Percentiles rank a stretch among this genome's conserved stretches.
Evolutionary conservation across 495 filamentous ascomycete species (phyloP).

Genomic region (Pyrenopolyporus hunteri): DNA sequence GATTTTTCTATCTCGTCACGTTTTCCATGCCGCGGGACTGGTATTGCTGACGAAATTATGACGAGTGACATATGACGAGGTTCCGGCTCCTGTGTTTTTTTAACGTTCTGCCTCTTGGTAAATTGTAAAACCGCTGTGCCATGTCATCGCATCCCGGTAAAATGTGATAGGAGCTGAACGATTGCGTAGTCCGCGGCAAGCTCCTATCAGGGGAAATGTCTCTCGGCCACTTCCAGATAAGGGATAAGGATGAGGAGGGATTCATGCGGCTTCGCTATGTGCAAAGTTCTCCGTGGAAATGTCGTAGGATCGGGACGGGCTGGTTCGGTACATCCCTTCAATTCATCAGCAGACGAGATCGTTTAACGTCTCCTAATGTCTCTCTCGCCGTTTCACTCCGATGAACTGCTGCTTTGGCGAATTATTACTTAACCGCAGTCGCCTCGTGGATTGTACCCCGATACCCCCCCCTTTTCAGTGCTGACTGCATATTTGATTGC

Average conservation of each 20-base stretch:
- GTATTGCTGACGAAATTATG: slow-evolving; percentile 5
- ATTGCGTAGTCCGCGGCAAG: slow-evolving; percentile 13
- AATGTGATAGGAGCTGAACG: not conserved
- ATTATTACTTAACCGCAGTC: slow-evolving; percentile 31
- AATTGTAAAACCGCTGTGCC: not conserved
- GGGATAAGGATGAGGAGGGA: not conserved
- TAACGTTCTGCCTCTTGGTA: not conserved
- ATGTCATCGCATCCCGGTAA: not conserved
- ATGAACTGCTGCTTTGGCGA: not conserved
- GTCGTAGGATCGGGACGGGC: slow-evolving; percentile 8
- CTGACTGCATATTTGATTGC: slow-evolving; percentile 33
- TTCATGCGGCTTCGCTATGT: slow-evolving; percentile 4
- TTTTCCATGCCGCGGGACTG: too few relatives aligned
- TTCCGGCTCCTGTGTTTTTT: not conserved
- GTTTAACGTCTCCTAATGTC: not conserved
- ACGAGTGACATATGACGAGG: too few relatives aligned
- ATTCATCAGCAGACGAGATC: slow-evolving; percentile 6
- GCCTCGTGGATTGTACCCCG: slow-evolving; percentile 15
- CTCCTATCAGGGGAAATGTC: not conserved
- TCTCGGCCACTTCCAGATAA: not conserved
- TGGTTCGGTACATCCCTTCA: slow-evolving; percentile 7
- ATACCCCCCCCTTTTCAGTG: slow-evolving; percentile 22
- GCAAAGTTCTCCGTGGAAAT: not conserved
- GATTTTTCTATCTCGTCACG: not conserved
- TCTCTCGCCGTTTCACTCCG: slow-evolving; percentile 4